Evolutionary conservation across 208 protist genomes (phyloP).

Genomic region (Kentomonas sorsogonicus): DNA sequence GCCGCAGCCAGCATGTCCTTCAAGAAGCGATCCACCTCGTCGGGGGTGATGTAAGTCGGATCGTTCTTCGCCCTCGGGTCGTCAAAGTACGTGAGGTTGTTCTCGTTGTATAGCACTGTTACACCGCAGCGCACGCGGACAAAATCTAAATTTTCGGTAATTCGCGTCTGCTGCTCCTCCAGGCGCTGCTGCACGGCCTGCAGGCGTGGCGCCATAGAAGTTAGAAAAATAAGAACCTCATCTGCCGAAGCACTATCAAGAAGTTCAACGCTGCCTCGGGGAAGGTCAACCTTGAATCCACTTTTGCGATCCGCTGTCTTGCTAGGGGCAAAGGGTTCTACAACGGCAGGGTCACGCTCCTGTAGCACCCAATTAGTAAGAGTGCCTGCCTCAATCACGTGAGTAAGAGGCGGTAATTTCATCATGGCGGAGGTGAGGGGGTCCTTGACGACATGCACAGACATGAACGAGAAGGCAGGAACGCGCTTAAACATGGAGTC

Average conservation of each 20-base stretch:
- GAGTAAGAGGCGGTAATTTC: conserved; percentile 30
- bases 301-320: conserved; percentile 20
- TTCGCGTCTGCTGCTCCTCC: conserved; percentile 73
- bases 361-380: conserved; percentile 76
- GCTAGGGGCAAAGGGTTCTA: conserved; percentile 40
- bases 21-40: conserved; percentile 70
- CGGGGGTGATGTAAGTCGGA: conserved; percentile 68
- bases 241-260: conserved; percentile 83
- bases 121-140: conserved; percentile 67
- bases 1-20: conserved; percentile 56
- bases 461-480: conserved; percentile 86
- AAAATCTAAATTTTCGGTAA: conserved; percentile 61
- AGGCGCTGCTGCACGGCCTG: conserved; percentile 84
- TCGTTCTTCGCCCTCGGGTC: conserved; percentile 50
- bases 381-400: conserved; percentile 44
- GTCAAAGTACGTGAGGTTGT: conserved; percentile 81
- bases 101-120: conserved; percentile 73
- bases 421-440: conserved; percentile 34
- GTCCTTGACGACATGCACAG: conserved; percentile 83
- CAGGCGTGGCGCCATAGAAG: conserved; percentile 76
- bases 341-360: conserved; percentile 57
- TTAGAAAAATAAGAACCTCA: conserved; percentile 85
- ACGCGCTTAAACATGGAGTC: conserved; percentile 75
- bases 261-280: conserved; percentile 77
- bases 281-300: conserved; percentile 83